Base-by-base conservation (phyloP, 371 early-diverging fungal genomes). In the Mortierella sp. region DNA sequence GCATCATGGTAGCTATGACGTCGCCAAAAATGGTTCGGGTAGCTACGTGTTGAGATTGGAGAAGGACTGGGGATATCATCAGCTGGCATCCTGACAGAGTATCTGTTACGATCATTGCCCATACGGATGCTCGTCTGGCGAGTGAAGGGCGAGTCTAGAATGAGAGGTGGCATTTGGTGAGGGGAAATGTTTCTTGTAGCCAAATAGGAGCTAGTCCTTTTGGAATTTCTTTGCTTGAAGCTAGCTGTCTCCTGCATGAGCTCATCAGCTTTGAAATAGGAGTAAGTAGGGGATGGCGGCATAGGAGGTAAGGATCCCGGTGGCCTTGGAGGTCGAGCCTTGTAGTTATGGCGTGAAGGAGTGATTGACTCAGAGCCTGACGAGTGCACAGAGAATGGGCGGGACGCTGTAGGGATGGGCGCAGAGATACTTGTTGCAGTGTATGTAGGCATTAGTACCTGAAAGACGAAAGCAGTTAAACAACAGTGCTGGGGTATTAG, bases 121-220 rank as follows among this genome's bases (percentile, higher is more conserved):
- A 76, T 76, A 14, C 78, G 70, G 26, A 76, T 76, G 42, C 70
- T 76, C 2, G 78, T 76, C 55, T 68, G 61, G 17, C 78, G 70
- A 0, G 62, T 70, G 44, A 76, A 76, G 3, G 70, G 70, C 9
- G 78, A 76, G 23, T 70, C 70, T 11, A 76, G 37, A 4, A 65
- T 61, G 37, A 65, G 46, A 2, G 70, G 70, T 0, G 56, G n/a
- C 4, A 8, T 27, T 8, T 56, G 66, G 7, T 43, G 59, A 1
- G 70, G 66, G 14, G 78, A 60, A 3, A 24, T 50, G 24, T 50
- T 70, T 23, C 66, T 31, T 9, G 58, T 50, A 8, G 78, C 70
- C 9, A 70, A 62, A 27, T 70, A 76, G n/a, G 55, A 50, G 32
- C 34, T 61, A 14, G 59, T 46, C 52, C 66, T 50, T 21, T 54